Percentiles rank a stretch among this genome's conserved stretches.
phyloP scores from a whole-genome alignment of 345 rosid species.

The Lepidium africanum region DNA sequence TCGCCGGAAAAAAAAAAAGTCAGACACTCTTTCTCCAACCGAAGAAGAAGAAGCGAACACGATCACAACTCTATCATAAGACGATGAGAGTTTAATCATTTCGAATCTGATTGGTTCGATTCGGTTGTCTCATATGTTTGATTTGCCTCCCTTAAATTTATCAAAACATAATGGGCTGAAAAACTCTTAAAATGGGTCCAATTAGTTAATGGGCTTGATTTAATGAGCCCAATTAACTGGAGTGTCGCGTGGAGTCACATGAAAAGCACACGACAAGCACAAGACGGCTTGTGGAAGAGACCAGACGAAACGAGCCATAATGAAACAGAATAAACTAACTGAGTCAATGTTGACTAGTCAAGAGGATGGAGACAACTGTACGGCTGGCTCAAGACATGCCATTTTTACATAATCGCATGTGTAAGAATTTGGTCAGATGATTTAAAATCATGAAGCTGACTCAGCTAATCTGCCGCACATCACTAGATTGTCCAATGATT shows the following conservation, averaged over 20 bases:
- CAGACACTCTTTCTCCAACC: background rate
- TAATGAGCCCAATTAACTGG: background rate
- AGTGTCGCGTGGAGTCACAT: background rate
- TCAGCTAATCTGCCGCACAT: constrained; percentile 15
- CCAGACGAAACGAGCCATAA: constrained; percentile 15
- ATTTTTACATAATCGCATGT: background rate
- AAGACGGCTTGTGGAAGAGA: constrained; percentile 8
- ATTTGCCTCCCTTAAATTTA: too few species aligned
- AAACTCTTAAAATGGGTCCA: background rate
- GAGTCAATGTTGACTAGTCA: constrained; percentile 21
- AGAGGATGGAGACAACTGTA: constrained; percentile 13
- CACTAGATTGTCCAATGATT: background rate
- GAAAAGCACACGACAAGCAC: constrained; percentile 16
- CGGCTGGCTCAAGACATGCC: constrained; percentile 29
- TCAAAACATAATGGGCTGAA: too few species aligned
- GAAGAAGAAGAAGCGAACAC: background rate
- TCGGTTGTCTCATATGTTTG: too few species aligned
- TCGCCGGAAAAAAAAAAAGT: background rate
- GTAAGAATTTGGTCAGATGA: background rate
- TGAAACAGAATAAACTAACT: constrained; percentile 21
- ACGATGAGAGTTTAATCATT: background rate
- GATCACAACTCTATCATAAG: background rate
- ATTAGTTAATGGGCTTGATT: background rate
- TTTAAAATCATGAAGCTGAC: constrained; percentile 11
- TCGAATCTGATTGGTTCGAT: too few species aligned